These are phyloP conservation scores for Populus pruinosa DNA, from an alignment of 345 rosid species.

Conservation along the genomic window DNA sequence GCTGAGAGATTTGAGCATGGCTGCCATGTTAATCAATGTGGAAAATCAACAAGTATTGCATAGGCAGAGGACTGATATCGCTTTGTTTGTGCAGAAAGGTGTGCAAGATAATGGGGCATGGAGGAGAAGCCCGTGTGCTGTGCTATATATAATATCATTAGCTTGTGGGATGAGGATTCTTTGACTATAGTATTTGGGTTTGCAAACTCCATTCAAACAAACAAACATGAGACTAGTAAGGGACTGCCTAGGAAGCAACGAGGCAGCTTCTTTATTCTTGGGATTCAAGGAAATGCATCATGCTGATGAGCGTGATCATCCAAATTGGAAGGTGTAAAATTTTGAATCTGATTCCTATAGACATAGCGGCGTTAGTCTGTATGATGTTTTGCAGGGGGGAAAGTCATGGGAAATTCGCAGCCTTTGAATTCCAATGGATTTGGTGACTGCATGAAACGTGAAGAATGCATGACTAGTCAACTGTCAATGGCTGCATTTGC, in stretches of 20 bases:
- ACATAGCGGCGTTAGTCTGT: neutral
- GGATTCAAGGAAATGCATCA: neutral
- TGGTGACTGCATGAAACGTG: neutral
- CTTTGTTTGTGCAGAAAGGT: neutral
- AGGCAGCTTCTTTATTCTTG: constrained; percentile 20
- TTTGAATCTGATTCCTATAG: neutral
- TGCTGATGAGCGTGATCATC: constrained; percentile 19
- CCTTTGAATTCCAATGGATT: neutral
- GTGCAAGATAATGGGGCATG: neutral
- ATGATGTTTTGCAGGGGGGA: no score
- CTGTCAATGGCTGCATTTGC: neutral
- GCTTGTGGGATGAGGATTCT: neutral
- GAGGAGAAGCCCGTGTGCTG: neutral
- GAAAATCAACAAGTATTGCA: neutral
- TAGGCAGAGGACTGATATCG: neutral
- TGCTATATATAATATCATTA: neutral
- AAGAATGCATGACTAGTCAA: neutral
- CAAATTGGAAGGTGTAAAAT: constrained; percentile 20
- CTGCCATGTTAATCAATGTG: constrained; percentile 23
- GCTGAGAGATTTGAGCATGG: constrained; percentile 11
- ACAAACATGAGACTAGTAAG: neutral
- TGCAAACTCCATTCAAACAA: neutral
- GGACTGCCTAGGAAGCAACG: constrained; percentile 22
- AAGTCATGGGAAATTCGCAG: neutral
- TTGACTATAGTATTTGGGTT: constrained; percentile 14